These are phyloP conservation scores for Circinella minor DNA, from an alignment of 371 early-diverging fungal species.

Conservation along the genomic window DNA sequence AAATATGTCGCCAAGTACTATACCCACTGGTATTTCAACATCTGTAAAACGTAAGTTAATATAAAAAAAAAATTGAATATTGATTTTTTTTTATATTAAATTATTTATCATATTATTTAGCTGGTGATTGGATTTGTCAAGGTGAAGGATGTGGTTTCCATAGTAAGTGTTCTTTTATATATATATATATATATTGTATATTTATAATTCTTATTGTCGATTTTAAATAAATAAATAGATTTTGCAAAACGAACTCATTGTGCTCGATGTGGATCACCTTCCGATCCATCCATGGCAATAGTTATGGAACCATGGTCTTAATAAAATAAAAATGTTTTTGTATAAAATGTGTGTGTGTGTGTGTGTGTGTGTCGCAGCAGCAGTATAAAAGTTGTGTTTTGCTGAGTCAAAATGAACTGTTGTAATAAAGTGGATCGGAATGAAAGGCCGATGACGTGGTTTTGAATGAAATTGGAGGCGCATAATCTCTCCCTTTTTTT, in stretches of 20 bases:
- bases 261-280: constrained; percentile 12
- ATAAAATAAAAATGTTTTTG: background rate
- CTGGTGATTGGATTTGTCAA: constrained; percentile 24
- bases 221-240: background rate
- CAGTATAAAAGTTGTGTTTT: too few relatives aligned
- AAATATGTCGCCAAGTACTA: background rate
- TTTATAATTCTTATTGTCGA: too few relatives aligned
- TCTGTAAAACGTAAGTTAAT: constrained; percentile 19
- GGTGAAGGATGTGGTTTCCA: constrained; percentile 20
- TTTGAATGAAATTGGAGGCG: background rate
- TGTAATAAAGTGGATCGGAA: too few relatives aligned
- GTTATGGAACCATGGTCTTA: background rate
- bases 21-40: constrained; percentile 1
- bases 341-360: too few relatives aligned
- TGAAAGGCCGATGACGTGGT: background rate
- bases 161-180: constrained; percentile 8
- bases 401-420: too few relatives aligned
- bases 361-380: too few relatives aligned
- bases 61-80: too few relatives aligned
- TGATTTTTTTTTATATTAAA: background rate
- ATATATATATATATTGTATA: background rate
- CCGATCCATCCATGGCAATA: constrained; percentile 6
- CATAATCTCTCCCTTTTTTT: background rate
- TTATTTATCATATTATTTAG: background rate
- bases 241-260: constrained; percentile 24